Base-by-base conservation (phyloP, 176 grass and related monocot species). In the Neostapfia colusana region DNA sequence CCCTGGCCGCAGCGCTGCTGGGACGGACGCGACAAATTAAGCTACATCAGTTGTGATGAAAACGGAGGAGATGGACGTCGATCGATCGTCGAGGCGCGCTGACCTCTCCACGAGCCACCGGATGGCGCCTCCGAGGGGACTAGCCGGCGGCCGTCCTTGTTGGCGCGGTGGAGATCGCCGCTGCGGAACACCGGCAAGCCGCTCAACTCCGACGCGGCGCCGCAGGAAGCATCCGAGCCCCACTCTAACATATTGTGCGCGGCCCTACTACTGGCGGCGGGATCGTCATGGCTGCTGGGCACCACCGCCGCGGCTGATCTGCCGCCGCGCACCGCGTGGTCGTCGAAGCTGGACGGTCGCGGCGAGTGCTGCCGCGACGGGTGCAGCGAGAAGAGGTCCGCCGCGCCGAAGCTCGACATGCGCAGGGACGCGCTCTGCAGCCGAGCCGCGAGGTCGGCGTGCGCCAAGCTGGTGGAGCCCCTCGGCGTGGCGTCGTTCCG, bases 361-460 rank as follows among this genome's bases (percentile, higher is more conserved):
- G 89, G 82, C 65, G 82, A 88, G 8, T 61, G 84, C n/a, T n/a
- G n/a, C n/a, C n/a, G n/a, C n/a, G n/a, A n/a, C 18, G 88, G 89
- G 65, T 90, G 88, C 63, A 93, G 77, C 18, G 90, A 97, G 88
- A 93, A 90, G 10, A 89, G 78, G 46, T 97, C 90, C 0, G 88
- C 91, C 4, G 90, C 66, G 61, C 93, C 83, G 62, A 97, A 89
- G 88, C 79, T 97, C 10, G 90, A 97, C 69, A 46, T 64, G 37
- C 81, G 83, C 50, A 65, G 1, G 15, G 72, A 8, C 28, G 66
- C 63, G 44, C 67, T 31, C 15, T 42, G 42, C 34, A 73, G 56
- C 14, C 4, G 37, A 73, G 17, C n/a, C n/a, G 20, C 68, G 75
- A 82, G 76, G 56, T 85, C 78, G 14, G 79, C 94, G 13, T 66